Conservation (phyloP, 495 filamentous ascomycete species). For the Aspergillus affinis region DNA sequence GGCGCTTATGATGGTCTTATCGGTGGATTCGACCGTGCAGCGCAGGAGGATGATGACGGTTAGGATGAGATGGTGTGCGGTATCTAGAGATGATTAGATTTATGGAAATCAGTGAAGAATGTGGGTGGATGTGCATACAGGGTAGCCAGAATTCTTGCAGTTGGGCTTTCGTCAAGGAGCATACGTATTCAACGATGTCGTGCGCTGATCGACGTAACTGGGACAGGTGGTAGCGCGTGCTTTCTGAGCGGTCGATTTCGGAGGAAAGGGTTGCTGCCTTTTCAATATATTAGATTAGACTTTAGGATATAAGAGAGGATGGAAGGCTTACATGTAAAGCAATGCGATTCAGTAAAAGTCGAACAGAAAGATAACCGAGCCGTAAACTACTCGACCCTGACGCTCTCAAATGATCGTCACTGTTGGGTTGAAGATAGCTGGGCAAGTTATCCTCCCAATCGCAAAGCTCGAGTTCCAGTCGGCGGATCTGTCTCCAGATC, state of each 20-base stretch:
- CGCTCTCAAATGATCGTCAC: constrained; percentile 17
- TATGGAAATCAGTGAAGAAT: neutral
- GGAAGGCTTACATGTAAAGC: constrained; percentile 18
- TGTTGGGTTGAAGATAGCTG: constrained; percentile 16
- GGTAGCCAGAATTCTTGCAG: constrained; percentile 32
- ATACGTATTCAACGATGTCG: constrained; percentile 26
- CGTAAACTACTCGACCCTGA: constrained; percentile 33
- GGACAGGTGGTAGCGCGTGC: constrained; percentile 23
- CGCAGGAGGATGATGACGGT: constrained; percentile 28
- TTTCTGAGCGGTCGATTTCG: constrained; percentile 12
- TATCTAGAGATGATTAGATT: constrained; percentile 12
- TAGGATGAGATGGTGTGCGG: constrained; percentile 24
- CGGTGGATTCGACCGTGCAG: constrained; percentile 26
- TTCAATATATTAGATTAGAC: neutral
- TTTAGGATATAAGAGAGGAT: neutral
- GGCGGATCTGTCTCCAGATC: constrained; percentile 20
- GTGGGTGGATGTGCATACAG: constrained; percentile 10
- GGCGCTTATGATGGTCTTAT: constrained; percentile 16
- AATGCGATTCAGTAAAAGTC: constrained; percentile 31
- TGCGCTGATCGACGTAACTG: constrained; percentile 28
- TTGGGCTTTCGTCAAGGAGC: constrained; percentile 16
- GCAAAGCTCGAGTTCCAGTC: constrained; percentile 25
- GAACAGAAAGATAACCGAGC: constrained; percentile 31
- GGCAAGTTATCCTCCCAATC: constrained; percentile 27
- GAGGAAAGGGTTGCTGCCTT: constrained; percentile 17